These are phyloP conservation scores for Russula virescens DNA, from an alignment of 768 basidiomycete species.

Conservation along the genomic window DNA sequence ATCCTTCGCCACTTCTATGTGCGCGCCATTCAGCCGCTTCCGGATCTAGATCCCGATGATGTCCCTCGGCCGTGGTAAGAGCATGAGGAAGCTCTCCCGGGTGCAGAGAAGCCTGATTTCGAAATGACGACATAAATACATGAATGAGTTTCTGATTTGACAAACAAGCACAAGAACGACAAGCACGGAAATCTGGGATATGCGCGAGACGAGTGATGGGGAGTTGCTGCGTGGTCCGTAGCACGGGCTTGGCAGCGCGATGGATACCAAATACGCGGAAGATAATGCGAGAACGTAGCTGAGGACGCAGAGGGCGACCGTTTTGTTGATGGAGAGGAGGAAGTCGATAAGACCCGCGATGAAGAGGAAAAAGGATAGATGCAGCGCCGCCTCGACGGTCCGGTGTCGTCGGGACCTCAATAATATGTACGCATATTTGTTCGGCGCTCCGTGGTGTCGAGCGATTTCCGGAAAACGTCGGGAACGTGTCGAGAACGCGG, in stretches of 20 bases:
- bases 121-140: neutral
- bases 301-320: slow-evolving; percentile 8
- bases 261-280: neutral
- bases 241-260: neutral
- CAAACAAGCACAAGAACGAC: neutral
- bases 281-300: neutral
- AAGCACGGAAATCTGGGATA: neutral
- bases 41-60: neutral
- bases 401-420: neutral
- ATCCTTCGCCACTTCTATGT: neutral
- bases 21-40: neutral
- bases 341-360: slow-evolving; percentile 16
- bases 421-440: too few relatives aligned
- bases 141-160: neutral
- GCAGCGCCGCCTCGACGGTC: neutral
- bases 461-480: neutral
- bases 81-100: neutral
- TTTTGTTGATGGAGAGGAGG: slow-evolving; percentile 7
- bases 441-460: neutral
- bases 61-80: neutral
- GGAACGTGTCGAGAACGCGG: neutral
- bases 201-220: neutral
- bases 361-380: slow-evolving; percentile 12
- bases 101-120: neutral
- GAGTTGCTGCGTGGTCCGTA: neutral